These are phyloP conservation scores for Zygoascus biomembranicola DNA, from an alignment of 805 yeast species.

Conservation along the genomic window DNA sequence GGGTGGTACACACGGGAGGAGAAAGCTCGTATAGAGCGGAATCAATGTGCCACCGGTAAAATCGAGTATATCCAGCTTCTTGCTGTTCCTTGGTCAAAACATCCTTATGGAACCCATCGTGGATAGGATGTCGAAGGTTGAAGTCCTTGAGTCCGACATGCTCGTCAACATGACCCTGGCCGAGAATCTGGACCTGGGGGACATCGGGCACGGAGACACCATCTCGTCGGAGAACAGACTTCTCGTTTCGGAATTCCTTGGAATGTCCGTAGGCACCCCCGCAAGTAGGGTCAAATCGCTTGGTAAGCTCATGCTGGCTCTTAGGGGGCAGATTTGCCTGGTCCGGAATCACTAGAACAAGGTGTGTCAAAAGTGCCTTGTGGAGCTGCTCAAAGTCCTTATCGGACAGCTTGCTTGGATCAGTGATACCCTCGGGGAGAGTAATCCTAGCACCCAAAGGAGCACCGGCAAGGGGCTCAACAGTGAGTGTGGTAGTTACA, in stretches of 20 bases:
- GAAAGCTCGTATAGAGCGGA: slow-evolving; percentile 79
- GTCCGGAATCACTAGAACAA: slow-evolving; percentile 67
- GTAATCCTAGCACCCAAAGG: slow-evolving; percentile 64
- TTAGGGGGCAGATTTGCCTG: slow-evolving; percentile 62
- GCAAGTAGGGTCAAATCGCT: slow-evolving; percentile 69
- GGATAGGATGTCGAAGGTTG: slow-evolving; percentile 73
- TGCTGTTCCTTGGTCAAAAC: slow-evolving; percentile 58
- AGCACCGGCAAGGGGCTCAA: slow-evolving; percentile 40
- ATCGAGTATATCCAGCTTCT: slow-evolving; percentile 58
- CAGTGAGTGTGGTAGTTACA: slow-evolving; percentile 11
- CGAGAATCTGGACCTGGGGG: slow-evolving; percentile 87
- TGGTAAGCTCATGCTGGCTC: slow-evolving; percentile 69
- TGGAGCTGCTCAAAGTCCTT: slow-evolving; percentile 55
- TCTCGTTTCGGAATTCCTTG: slow-evolving; percentile 57
- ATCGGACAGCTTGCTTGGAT: slow-evolving; percentile 61
- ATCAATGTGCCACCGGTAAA: slow-evolving; percentile 92
- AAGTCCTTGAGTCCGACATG: slow-evolving; percentile 52
- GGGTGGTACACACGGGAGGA: slow-evolving; percentile 81
- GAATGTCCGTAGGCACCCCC: slow-evolving; percentile 78
- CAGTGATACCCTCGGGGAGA: slow-evolving; percentile 62
- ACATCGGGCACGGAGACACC: slow-evolving; percentile 71
- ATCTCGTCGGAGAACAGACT: slow-evolving; percentile 69
- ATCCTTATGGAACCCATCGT: slow-evolving; percentile 67
- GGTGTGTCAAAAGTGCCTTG: slow-evolving; percentile 56
- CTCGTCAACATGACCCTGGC: slow-evolving; percentile 58